Evolutionary conservation across 805 yeast genomes (phyloP), one percentile per base, ranked within the genome.

Genomic region (Saccharomycopsis javanensis): DNA sequence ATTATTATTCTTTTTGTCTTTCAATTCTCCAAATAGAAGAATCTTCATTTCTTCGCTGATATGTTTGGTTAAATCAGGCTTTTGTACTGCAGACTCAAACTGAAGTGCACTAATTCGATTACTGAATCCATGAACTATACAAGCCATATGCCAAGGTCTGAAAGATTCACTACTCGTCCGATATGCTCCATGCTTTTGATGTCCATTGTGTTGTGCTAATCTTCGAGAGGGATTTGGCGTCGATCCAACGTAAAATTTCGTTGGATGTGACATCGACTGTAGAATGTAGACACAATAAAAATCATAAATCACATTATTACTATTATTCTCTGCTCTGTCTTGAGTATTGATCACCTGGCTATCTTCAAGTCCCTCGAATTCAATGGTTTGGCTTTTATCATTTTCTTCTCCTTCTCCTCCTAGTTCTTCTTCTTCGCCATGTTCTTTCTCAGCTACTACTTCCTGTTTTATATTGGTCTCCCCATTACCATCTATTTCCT

Each of bases 41-140:
- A 13, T 10, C 67, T 66, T 2, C 66, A 68, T 0, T 62, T 61
- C 1, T 68, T 13, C 7, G 27, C 34, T 65, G 3, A 87, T 80
- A 64, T 81, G 88, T 38, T 89, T 71, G 0, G 95, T 83, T 54
- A 73, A 75, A 60, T 83, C 74, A 1, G 83, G 73, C 67, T 87
- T 94, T 63, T 88, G 96, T 80, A 87, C 84, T 1, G 95, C 91
- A 68, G 86, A 90, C 64, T 88, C 96, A 68, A 88, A 88, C 67
- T 82, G 91, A 54, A 88, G 69, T 0, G 95, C 95, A 2, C 83
- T 69, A 2, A 83, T 73, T 60, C 79, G 81, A 5, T 82, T 79
- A 0, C 88, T 88, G 65, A 88, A 88, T 2, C 91, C 90, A 64
- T 84, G 73, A 0, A 88, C 85, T 2, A 82, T 63, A 56, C 79